Conservation (phyloP, 2,329 filamentous ascomycete genomes). For the Nothophoma quercina region DNA sequence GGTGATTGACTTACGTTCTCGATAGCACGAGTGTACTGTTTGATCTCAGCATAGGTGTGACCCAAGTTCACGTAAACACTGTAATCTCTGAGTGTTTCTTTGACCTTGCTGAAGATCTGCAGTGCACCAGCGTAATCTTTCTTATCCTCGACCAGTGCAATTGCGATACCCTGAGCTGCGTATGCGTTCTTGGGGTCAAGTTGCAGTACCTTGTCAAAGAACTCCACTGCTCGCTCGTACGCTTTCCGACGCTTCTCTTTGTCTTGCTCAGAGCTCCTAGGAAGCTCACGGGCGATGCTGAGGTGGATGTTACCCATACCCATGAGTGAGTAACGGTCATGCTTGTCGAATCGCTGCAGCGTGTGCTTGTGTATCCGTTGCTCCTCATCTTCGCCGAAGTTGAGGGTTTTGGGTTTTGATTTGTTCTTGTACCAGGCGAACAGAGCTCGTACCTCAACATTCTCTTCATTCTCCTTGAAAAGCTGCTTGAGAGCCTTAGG, state of each 20-base stretch:
- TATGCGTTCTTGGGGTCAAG: constrained; percentile 96
- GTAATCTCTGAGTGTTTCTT: constrained; percentile 86
- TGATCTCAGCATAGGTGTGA: constrained; percentile 88
- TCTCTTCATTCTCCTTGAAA: constrained; percentile 81
- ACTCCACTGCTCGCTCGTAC: constrained; percentile 93
- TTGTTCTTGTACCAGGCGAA: constrained; percentile 97
- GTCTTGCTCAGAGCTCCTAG: constrained; percentile 84
- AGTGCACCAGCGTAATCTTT: constrained; percentile 86
- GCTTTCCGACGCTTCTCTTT: constrained; percentile 87
- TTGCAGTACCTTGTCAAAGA: constrained; percentile 96
- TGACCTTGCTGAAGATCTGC: constrained; percentile 86
- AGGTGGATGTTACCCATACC: constrained; percentile 98
- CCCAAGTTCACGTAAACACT: constrained; percentile 93
- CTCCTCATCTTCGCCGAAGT: constrained; percentile 88
- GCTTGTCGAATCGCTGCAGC: constrained; percentile 86
- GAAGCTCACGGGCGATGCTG: constrained; percentile 90
- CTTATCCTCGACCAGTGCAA: constrained; percentile 92
- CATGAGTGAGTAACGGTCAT: constrained; percentile 94
- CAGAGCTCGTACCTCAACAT: constrained; percentile 89
- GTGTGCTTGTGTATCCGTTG: constrained; percentile 97
- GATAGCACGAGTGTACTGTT: constrained; percentile 89
- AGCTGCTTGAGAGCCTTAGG: constrained; percentile 85
- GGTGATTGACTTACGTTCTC: constrained; percentile 68
- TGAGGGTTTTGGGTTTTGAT: constrained; percentile 80
- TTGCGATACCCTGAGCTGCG: constrained; percentile 93